Conservation (phyloP, 345 rosid species). For the Hibiscus syriacus region DNA sequence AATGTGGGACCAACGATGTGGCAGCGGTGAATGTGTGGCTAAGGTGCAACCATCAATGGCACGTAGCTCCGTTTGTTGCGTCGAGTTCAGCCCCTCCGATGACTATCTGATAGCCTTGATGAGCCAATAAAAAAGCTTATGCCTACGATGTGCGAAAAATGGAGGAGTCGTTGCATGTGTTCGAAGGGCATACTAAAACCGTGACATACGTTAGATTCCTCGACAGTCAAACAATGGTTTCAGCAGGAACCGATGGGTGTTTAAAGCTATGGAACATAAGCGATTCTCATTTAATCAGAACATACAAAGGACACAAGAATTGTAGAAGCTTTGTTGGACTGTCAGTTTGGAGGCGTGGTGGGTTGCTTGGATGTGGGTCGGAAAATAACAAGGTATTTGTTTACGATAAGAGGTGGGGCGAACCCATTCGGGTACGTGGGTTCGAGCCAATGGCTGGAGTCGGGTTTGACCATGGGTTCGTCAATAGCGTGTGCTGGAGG, state of each 20-base stretch:
- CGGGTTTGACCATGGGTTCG: constrained; percentile 30
- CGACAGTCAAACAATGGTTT: constrained; percentile 28
- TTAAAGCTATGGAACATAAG: constrained; percentile 57
- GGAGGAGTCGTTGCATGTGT: constrained; percentile 29
- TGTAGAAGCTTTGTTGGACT: constrained; percentile 66
- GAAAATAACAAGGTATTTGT: constrained; percentile 64
- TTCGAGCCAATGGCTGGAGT: constrained; percentile 24
- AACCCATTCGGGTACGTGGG: constrained; percentile 61
- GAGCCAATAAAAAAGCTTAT: constrained; percentile 61
- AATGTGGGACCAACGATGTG: constrained; percentile 65
- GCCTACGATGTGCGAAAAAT: constrained; percentile 56
- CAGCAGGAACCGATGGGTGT: constrained; percentile 67
- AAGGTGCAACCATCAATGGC: constrained; percentile 39
- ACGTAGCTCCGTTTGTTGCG: constrained; percentile 49
- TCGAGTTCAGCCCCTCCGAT: constrained; percentile 63
- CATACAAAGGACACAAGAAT: constrained; percentile 64
- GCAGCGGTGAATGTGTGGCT: constrained; percentile 38
- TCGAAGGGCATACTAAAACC: constrained; percentile 61
- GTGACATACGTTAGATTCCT: constrained; percentile 67
- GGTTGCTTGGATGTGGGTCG: constrained; percentile 74
- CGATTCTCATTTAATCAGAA: constrained; percentile 28
- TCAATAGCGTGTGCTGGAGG: constrained; percentile 80
- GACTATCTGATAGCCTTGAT: constrained; percentile 51
- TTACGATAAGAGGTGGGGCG: constrained; percentile 71
- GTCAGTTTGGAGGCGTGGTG: constrained; percentile 68